phyloP scores from a whole-genome alignment of 345 rosid genomes.

The Lenwebbia sp. region DNA sequence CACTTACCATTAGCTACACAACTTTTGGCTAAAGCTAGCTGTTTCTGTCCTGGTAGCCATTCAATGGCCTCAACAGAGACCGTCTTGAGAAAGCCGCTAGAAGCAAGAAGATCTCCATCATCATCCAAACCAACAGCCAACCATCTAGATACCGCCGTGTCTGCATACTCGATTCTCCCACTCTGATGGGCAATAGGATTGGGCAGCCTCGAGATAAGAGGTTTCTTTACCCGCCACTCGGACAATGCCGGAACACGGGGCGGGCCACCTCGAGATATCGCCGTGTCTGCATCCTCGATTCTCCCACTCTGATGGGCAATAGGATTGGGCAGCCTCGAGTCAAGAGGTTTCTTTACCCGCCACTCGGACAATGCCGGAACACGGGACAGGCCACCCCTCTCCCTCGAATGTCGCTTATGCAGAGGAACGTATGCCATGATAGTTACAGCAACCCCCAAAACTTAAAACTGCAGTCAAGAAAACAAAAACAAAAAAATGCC shows the following conservation, averaged over 20 bases:
- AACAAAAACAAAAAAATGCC: not conserved
- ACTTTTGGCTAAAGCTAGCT: conserved; percentile 22
- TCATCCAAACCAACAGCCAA: conserved; percentile 33
- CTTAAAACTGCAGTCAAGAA: not conserved
- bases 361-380: not conserved
- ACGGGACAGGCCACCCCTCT: not conserved
- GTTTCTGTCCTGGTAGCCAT: conserved; percentile 14
- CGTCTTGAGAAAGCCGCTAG: conserved; percentile 19
- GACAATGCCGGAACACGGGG: conserved; percentile 24
- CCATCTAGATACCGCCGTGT: conserved; percentile 26
- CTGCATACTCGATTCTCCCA: conserved; percentile 24
- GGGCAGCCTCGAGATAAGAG: conserved; percentile 1
- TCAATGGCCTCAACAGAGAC: conserved; percentile 19
- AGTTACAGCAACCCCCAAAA: not conserved
- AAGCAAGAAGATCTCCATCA: conserved; percentile 13
- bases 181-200: not conserved
- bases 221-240: conserved; percentile 3
- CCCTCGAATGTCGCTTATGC: conserved; percentile 32
- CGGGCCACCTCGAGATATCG: conserved; percentile 3
- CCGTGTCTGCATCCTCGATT: no score
- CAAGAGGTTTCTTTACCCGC: not conserved
- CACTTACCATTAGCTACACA: conserved; percentile 11
- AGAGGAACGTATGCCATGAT: conserved; percentile 55
- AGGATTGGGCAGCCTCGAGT: not conserved
- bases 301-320: not conserved